Base-by-base conservation (phyloP, 2,329 filamentous ascomycete species). In the Nemania sp. region DNA sequence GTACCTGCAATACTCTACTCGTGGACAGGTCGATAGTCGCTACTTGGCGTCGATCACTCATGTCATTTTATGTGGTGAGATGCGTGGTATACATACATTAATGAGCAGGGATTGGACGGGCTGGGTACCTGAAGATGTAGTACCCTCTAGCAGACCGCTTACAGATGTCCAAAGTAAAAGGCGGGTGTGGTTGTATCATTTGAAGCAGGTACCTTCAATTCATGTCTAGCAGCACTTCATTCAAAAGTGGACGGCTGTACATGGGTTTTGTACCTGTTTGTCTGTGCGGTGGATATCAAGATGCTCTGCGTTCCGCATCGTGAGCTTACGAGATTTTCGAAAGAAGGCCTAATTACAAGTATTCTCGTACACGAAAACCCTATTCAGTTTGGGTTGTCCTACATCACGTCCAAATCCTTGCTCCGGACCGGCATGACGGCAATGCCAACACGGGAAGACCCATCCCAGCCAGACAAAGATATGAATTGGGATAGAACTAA, bases 101-200 rank as follows among this genome's bases (percentile, higher is more conserved):
- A 43, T 17, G 19, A 48, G 44, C 64, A 65, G 49, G 65, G 64
- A 56, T 64, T 42, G 48, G 53, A 63, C 60, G 59, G 64, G 58
- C 59, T 59, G 55, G 61, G 56, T 64, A 67, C 62, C 56, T 59
- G 54, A 49, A 54, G 56, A 43, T 52, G 54, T 60, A 56, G 65
- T 64, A 66, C 60, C 61, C 15, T 28, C 31, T 63, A 61, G 52
- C 49, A 61, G 62, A 58, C 54, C 65, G 61, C 62, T 64, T 66
- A 61, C 53, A 58, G 60, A 55, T 56, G 52, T 56, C 61, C 61
- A 58, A 12, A 8, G 9, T 6, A 59, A 49, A 52, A 64, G 61
- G 63, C n/a, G n/a, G 61, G 54, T 42, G 51, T 57, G 55, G 42
- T 54, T 64, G 61, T 64, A 65, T 65, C 60, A 59, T 63, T 61